These are phyloP conservation scores for Penicillium sp. DNA, from an alignment of 2,329 filamentous ascomycete species.

Conservation along the genomic window DNA sequence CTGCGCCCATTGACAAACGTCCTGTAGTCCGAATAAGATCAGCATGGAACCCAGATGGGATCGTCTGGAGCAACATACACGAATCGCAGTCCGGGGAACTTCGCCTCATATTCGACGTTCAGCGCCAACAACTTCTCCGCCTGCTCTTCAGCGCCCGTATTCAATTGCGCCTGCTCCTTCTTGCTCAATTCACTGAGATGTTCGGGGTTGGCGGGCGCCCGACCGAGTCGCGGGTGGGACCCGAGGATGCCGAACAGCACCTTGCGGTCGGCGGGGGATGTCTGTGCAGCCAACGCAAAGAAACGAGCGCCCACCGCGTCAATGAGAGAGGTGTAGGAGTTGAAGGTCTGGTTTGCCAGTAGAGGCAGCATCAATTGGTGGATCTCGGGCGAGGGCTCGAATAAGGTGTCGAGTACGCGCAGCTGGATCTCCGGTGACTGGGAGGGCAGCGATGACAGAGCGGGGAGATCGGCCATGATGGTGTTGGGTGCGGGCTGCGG, in stretches of 20 bases:
- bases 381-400: constrained; percentile 78
- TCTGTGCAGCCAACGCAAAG: constrained; percentile 59
- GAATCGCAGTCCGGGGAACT: constrained; percentile 81
- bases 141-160: constrained; percentile 54
- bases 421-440: constrained; percentile 59
- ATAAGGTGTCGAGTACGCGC: constrained; percentile 72
- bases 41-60: not conserved
- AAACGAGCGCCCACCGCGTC: constrained; percentile 67
- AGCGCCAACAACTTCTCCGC: constrained; percentile 60
- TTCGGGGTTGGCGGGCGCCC: constrained; percentile 59
- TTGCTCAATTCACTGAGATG: constrained; percentile 70
- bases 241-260: constrained; percentile 73
- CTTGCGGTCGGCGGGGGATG: constrained; percentile 54
- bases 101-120: constrained; percentile 78
- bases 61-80: constrained; percentile 51
- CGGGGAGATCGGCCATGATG: constrained; percentile 55
- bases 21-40: constrained; percentile 39
- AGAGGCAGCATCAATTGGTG: constrained; percentile 72
- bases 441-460: constrained; percentile 58
- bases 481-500: not conserved
- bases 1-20: constrained; percentile 87
- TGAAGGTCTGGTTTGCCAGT: constrained; percentile 63
- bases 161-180: constrained; percentile 80
- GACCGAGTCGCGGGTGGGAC: constrained; percentile 82
- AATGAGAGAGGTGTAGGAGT: constrained; percentile 71